phyloP scores from a whole-genome alignment of 768 basidiomycete species.

The Lentinula sp. region DNA sequence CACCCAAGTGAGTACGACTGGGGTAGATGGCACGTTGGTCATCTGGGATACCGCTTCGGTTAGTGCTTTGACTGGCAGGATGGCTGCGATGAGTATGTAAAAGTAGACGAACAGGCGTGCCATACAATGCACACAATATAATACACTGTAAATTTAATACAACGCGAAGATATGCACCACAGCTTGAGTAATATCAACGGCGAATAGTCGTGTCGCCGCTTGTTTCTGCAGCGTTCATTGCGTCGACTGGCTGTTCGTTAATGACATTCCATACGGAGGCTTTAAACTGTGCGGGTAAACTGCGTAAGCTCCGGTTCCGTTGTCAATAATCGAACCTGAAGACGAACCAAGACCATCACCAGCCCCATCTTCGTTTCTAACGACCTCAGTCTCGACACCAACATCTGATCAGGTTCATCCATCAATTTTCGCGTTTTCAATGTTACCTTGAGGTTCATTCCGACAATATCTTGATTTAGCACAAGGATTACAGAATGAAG shows the following conservation, averaged over 20 bases:
- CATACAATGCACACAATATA: neutral
- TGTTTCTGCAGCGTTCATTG: slow-evolving; percentile 12
- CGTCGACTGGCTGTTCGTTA: slow-evolving; percentile 58
- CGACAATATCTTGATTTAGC: neutral
- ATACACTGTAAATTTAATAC: neutral
- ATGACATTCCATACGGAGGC: slow-evolving; percentile 95
- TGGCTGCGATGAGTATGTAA: slow-evolving; percentile 44
- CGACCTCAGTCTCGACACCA: slow-evolving; percentile 69
- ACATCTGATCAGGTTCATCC: slow-evolving; percentile 69
- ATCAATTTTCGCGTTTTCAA: slow-evolving; percentile 63
- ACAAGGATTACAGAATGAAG: too few relatives aligned
- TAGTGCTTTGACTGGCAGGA: slow-evolving; percentile 38
- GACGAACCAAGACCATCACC: slow-evolving; percentile 80
- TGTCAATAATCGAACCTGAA: neutral
- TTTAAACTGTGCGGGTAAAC: slow-evolving; percentile 62
- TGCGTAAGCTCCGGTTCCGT: neutral
- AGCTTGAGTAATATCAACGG: slow-evolving; percentile 3
- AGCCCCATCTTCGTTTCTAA: slow-evolving; percentile 95
- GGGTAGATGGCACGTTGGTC: slow-evolving; percentile 90
- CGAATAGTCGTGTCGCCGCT: slow-evolving; percentile 21
- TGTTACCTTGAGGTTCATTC: slow-evolving; percentile 41
- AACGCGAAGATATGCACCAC: neutral
- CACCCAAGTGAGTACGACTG: slow-evolving; percentile 78
- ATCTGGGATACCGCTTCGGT: slow-evolving; percentile 80
- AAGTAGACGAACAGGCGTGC: slow-evolving; percentile 9